A percentile compares a stretch with the other conserved stretches of the same genome.
Conservation (phyloP, 2,329 filamentous ascomycete species). For the Orbilia javanica region DNA sequence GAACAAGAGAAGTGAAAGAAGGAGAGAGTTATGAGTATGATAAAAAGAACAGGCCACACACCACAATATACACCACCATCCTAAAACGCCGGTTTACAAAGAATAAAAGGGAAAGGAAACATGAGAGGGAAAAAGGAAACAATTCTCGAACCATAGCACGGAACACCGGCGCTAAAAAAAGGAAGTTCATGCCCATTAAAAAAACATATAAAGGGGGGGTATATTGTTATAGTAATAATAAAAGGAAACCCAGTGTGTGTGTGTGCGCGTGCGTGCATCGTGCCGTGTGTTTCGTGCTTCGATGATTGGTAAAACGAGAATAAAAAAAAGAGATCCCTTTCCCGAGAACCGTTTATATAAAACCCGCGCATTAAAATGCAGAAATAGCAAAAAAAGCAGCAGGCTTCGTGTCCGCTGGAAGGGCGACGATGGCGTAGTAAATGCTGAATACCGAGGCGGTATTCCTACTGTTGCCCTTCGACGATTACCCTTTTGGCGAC, state of each 20-base stretch:
- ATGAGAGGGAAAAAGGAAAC: not conserved
- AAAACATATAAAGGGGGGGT: constrained; percentile 12
- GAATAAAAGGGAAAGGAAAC: not conserved
- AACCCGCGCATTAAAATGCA: not conserved
- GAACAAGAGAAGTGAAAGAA: constrained; percentile 13
- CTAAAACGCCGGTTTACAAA: constrained; percentile 1
- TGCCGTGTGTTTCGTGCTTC: not conserved
- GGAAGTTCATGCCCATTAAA: constrained; percentile 17
- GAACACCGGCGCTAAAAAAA: constrained; percentile 25
- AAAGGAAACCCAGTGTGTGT: constrained; percentile 10
- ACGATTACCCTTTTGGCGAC: constrained; percentile 38
- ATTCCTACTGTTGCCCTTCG: constrained; percentile 39
- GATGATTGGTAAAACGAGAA: constrained; percentile 2
- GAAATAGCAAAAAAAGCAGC: constrained; percentile 5
- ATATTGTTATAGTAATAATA: not conserved
- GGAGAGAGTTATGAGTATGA: not conserved
- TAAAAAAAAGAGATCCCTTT: not conserved
- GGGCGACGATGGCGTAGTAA: not conserved
- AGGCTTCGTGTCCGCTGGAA: not conserved
- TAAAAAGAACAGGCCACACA: not conserved
- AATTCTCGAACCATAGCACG: constrained; percentile 17
- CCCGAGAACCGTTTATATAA: not conserved
- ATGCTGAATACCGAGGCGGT: not conserved
- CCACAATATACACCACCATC: constrained; percentile 6
- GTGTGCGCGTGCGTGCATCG: not conserved